A percentile compares a stretch with the other conserved stretches of the same genome.
Evolutionary conservation across 164 flowering plant genomes (phyloP).

Genomic region (Akebia trifoliata): DNA sequence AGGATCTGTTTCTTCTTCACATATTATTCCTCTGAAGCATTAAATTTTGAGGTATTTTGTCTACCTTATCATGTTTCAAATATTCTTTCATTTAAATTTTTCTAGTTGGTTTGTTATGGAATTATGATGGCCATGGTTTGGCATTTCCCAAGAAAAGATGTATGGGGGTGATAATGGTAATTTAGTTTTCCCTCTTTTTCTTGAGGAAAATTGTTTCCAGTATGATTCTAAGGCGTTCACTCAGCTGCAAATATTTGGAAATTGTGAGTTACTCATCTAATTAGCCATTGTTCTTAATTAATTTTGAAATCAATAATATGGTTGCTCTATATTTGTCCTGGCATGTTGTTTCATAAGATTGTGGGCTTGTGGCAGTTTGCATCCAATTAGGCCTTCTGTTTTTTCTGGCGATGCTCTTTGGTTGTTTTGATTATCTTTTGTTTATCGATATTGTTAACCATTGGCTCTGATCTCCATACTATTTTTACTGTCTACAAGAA

Average conservation of each 20-base stretch:
- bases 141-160: conserved; percentile 36
- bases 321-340: no score
- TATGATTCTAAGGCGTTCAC: conserved; percentile 45
- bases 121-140: conserved; percentile 9
- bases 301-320: no score
- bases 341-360: no score
- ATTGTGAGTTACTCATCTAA: conserved; percentile 40
- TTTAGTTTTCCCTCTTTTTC: conserved; percentile 35
- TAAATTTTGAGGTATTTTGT: conserved; percentile 5
- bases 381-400: no score
- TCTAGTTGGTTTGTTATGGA: neutral
- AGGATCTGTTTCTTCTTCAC: neutral
- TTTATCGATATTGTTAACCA: no score
- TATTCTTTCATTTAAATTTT: neutral
- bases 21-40: neutral
- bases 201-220: conserved; percentile 44
- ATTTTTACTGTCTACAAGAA: neutral
- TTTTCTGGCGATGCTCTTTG: no score
- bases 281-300: neutral
- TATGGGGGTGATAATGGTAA: conserved; percentile 54
- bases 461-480: no score
- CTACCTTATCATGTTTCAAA: neutral
- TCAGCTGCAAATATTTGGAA: conserved; percentile 67
- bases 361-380: no score
- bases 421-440: no score